A percentile compares a stretch with the other conserved stretches of the same genome.
Conservation (phyloP, 2,329 filamentous ascomycete species). For the Cercospora zeina region DNA sequence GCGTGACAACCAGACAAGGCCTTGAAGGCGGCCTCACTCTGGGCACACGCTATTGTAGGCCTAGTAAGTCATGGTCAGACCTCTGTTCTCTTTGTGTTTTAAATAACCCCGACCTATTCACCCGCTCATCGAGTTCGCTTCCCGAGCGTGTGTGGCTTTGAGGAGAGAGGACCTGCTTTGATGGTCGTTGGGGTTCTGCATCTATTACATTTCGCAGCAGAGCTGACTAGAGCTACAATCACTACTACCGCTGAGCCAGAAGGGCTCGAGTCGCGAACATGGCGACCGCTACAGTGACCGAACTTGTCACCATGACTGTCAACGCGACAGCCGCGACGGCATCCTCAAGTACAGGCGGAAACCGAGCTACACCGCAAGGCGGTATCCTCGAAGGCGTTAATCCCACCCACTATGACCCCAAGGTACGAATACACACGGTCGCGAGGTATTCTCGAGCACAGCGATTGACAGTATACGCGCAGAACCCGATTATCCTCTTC, state of each 20-base stretch:
- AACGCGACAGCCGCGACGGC: conserved; percentile 25
- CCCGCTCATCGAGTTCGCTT: background rate
- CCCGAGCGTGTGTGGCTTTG: background rate
- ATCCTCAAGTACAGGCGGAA: conserved; percentile 32
- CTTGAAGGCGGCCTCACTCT: conserved; percentile 1
- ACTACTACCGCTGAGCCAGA: background rate
- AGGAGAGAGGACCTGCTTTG: background rate
- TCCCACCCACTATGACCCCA: conserved; percentile 67
- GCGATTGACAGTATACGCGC: background rate
- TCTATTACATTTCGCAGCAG: conserved; percentile 1
- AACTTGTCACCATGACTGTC: conserved; percentile 27
- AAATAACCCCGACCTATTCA: background rate
- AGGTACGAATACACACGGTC: conserved; percentile 33
- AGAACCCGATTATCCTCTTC: conserved; percentile 71
- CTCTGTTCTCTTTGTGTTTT: conserved; percentile 2
- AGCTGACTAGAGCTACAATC: background rate
- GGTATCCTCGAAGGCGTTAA: conserved; percentile 72
- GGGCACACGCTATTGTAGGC: conserved; percentile 17
- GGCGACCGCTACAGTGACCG: conserved; percentile 29
- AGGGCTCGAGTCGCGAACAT: conserved; percentile 17
- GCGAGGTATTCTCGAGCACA: background rate
- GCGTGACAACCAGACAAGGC: conserved; percentile 11
- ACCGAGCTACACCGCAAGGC: conserved; percentile 56
- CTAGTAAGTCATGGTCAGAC: conserved; percentile 10
- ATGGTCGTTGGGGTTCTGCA: background rate